These are phyloP conservation scores for Alnus glutinosa DNA, from an alignment of 306 rosid species.

Conservation along the genomic window DNA sequence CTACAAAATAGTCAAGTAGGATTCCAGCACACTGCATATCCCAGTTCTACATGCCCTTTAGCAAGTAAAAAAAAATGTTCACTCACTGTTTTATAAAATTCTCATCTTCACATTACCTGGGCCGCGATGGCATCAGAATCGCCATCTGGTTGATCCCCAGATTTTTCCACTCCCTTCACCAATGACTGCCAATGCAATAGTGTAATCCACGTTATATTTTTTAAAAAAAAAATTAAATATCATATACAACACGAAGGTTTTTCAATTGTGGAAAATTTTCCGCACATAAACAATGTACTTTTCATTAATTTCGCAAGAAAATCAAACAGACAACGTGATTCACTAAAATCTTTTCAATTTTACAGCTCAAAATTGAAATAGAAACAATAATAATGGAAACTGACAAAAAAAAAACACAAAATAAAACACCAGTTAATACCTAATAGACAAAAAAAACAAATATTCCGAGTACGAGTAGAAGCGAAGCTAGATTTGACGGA, in stretches of 20 bases:
- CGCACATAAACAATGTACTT: too few species aligned
- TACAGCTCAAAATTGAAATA: not conserved
- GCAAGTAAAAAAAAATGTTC: not conserved
- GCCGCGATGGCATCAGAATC: slow-evolving; percentile 74
- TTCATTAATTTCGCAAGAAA: not conserved
- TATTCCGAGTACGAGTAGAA: not conserved
- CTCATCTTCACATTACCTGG: slow-evolving; percentile 49
- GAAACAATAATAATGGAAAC: too few species aligned
- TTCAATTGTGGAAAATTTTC: not conserved
- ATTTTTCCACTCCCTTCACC: slow-evolving; percentile 70
- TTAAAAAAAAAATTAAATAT: not conserved
- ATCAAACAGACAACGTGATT: too few species aligned
- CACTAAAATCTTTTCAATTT: not conserved
- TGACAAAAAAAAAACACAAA: not conserved
- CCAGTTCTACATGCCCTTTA: not conserved
- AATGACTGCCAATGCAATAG: slow-evolving; percentile 43
- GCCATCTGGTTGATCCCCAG: slow-evolving; percentile 59
- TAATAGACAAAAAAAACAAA: not conserved
- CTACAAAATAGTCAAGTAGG: slow-evolving; percentile 38
- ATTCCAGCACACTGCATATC: not conserved
- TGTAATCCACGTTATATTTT: not conserved
- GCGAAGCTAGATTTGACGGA: slow-evolving; percentile 21
- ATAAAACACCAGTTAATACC: too few species aligned
- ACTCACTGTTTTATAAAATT: not conserved
- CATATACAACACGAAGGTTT: not conserved